Conservation (phyloP, 148 eudicot species). For the Chenopodium quinoa region DNA sequence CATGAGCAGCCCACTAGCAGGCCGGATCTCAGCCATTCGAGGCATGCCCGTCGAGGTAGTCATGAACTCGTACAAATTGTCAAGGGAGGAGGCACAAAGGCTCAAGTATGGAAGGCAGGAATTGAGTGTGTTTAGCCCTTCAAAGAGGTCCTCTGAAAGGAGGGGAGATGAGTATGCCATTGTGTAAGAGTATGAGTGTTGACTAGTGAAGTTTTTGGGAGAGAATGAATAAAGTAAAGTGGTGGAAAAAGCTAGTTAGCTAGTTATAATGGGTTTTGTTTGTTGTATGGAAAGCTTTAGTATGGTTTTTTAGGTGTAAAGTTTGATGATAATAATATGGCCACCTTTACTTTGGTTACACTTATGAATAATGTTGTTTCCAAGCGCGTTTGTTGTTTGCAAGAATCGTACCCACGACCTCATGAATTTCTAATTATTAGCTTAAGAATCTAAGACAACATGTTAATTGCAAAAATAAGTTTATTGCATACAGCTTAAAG, state of each 20-base stretch:
- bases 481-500: too few species aligned
- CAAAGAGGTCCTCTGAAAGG: conserved; percentile 4
- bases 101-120: conserved; percentile 51
- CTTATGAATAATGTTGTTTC: too few species aligned
- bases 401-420: not conserved
- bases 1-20: conserved; percentile 38
- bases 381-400: too few species aligned
- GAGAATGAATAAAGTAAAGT: conserved; percentile 22
- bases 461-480: too few species aligned
- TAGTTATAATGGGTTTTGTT: conserved; percentile 5
- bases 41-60: conserved; percentile 51
- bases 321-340: conserved; percentile 20
- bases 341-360: conserved; percentile 6
- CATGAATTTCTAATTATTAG: too few species aligned
- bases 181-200: not conserved
- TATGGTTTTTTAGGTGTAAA: conserved; percentile 12
- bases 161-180: conserved; percentile 25
- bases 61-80: conserved; percentile 41
- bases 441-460: not conserved
- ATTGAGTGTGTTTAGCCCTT: conserved; percentile 34
- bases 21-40: conserved; percentile 44
- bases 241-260: conserved; percentile 15
- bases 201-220: conserved; percentile 8
- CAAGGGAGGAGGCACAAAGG: conserved; percentile 47
- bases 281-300: conserved; percentile 14